A percentile compares a stretch with the other conserved stretches of the same genome.
Conservation (phyloP, 1,139 yeast species). For the Sugiyamaella novakii region DNA sequence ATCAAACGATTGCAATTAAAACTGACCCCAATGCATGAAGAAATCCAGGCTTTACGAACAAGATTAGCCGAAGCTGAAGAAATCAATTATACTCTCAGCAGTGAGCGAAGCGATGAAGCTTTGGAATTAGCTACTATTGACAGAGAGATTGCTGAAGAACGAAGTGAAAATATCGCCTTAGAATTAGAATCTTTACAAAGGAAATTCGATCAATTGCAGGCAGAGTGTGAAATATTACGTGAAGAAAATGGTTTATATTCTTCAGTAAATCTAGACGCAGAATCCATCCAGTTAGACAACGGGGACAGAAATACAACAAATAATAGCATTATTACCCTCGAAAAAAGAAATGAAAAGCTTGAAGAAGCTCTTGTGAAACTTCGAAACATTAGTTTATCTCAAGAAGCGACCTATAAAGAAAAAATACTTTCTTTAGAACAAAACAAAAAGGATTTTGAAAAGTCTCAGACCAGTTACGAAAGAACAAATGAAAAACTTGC, state of each 20-base stretch:
- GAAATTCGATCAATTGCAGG: slow-evolving; percentile 46
- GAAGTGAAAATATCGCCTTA: slow-evolving; percentile 44
- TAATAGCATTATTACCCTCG: slow-evolving; percentile 32
- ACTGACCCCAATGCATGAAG: slow-evolving; percentile 42
- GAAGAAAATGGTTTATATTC: slow-evolving; percentile 52
- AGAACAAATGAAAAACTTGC: slow-evolving; percentile 42
- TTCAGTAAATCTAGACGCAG: slow-evolving; percentile 30
- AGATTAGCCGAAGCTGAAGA: slow-evolving; percentile 33
- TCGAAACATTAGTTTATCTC: slow-evolving; percentile 43
- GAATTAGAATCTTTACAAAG: slow-evolving; percentile 41
- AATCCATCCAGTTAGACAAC: neutral
- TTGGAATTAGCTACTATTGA: slow-evolving; percentile 59
- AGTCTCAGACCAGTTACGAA: slow-evolving; percentile 25
- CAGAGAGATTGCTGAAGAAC: slow-evolving; percentile 52
- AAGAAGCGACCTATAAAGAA: slow-evolving; percentile 47
- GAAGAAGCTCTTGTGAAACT: slow-evolving; percentile 45
- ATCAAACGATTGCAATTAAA: slow-evolving; percentile 44
- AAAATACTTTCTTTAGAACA: slow-evolving; percentile 43
- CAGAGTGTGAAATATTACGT: slow-evolving; percentile 48
- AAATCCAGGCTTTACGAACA: slow-evolving; percentile 38
- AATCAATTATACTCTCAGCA: slow-evolving; percentile 42
- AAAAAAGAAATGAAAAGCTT: slow-evolving; percentile 47
- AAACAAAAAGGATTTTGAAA: slow-evolving; percentile 22
- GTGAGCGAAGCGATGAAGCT: slow-evolving; percentile 45
- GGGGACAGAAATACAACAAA: neutral